Evolutionary conservation across 2,329 filamentous ascomycete genomes (phyloP), one percentile per base, ranked within the genome.

Genomic region (Clonostachys solani): DNA sequence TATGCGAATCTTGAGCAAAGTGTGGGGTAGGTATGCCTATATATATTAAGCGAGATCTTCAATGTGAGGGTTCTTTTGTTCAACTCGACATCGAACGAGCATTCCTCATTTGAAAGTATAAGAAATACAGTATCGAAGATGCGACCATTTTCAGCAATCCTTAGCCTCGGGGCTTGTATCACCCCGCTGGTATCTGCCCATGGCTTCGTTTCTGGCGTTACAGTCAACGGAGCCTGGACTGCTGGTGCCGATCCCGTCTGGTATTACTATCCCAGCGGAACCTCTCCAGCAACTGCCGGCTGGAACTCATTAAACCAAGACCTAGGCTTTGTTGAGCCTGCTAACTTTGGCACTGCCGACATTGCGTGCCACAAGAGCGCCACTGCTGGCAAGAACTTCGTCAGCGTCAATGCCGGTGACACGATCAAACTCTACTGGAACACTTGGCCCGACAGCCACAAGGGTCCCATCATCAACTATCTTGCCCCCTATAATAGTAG

Each of bases 401-500:
- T 64, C 46, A 57, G 54, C 16, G 63, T 71, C 43, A 49, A 58
- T 5, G 68, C 69, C 40, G 70, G 70, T 37, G 58, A 60, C 52
- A 60, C 56, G 43, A 57, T 73, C 45, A 63, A 54, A 42, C 56
- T 72, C 50, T 57, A 61, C 50, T 73, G 70, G 70, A 62, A 58
- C 44, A 54, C 50, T 16, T 73, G 69, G 70, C 67, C 69, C 47
- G 62, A 61, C 6, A 62, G 57, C 34, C 71, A 74, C 59, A 49
- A 64, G 45, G 68, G 75, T 3, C 81, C 82, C 18, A 75, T 85
- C 57, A 71, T 85, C 54, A 75, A 75, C 61, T 86, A 85, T 69
- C 65, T 85, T 35, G 83, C 83, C 51, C 72, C 73, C 56, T 81
- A 77, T 67, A 67, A 70, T 47, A 77, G 74, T 44, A 73, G 79